Conservation (phyloP, 1,284 basidiomycete species). For the Meira nashicola region DNA sequence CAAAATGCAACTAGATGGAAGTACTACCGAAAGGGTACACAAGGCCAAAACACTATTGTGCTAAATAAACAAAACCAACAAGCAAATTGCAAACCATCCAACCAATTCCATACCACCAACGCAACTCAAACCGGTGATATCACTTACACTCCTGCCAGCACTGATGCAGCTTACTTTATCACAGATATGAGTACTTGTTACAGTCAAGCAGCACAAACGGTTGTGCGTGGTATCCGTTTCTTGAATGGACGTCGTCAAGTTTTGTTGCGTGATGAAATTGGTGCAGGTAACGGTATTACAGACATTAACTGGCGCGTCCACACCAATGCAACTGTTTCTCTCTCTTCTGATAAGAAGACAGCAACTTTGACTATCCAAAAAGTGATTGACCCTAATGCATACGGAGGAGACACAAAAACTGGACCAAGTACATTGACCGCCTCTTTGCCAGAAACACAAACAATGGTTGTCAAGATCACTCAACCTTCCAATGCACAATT, state of each 20-base stretch:
- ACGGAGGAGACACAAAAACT: constrained; percentile 53
- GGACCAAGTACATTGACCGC: constrained; percentile 32
- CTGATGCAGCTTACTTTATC: constrained; percentile 78
- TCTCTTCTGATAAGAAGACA: constrained; percentile 55
- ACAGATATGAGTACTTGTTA: constrained; percentile 78
- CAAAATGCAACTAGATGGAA: constrained; percentile 35
- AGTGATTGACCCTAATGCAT: constrained; percentile 58
- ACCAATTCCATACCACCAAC: constrained; percentile 61
- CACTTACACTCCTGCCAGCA: constrained; percentile 59
- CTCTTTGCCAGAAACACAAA: constrained; percentile 34
- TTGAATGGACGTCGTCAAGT: constrained; percentile 84
- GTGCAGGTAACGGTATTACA: constrained; percentile 25
- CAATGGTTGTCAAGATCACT: constrained; percentile 59
- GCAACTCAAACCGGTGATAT: constrained; percentile 72
- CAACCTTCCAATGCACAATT: constrained; percentile 48
- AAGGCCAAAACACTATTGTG: constrained; percentile 92
- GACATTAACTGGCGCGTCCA: constrained; percentile 85
- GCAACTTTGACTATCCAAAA: constrained; percentile 66
- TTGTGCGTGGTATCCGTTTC: constrained; percentile 79
- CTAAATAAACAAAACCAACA: constrained; percentile 76
- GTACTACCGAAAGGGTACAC: constrained; percentile 84
- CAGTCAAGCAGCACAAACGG: constrained; percentile 58
- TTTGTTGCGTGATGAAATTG: constrained; percentile 59
- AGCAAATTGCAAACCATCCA: constrained; percentile 65
- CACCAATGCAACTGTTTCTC: constrained; percentile 69